A percentile compares a stretch with the other conserved stretches of the same genome.
Evolutionary conservation across 2,329 filamentous ascomycete genomes (phyloP).

Genomic region (Cyclaneusma minus): DNA sequence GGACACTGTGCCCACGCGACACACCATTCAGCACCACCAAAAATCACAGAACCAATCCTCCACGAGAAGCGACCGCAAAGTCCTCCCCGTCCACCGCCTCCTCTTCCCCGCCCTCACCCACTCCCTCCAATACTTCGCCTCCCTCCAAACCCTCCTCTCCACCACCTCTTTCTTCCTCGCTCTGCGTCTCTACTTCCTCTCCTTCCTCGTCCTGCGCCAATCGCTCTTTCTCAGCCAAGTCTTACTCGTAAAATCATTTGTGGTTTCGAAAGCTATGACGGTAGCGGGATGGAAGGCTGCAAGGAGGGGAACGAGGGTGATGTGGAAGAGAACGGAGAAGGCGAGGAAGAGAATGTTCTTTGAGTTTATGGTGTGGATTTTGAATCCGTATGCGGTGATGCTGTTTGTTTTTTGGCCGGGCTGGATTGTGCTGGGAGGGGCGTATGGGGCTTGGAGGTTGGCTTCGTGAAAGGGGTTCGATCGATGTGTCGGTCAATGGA

Average conservation of each 20-base stretch:
- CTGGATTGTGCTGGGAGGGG: conserved; percentile 14
- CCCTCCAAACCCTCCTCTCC: conserved; percentile 7
- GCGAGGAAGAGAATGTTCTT: conserved; percentile 12
- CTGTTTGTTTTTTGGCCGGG: conserved; percentile 18
- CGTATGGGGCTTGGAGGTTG: too few species aligned
- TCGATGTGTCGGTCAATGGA: too few species aligned
- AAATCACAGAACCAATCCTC: too few species aligned
- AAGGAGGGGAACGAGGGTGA: conserved; percentile 1
- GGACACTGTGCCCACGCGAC: too few species aligned
- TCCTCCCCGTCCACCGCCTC: conserved; percentile 2
- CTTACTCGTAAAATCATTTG: too few species aligned
- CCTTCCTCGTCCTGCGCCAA: conserved; percentile 8
- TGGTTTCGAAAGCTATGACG: background rate
- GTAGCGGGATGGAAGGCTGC: conserved; percentile 1
- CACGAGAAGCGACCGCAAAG: conserved; percentile 1
- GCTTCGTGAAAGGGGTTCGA: too few species aligned
- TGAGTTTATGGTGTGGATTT: conserved; percentile 14
- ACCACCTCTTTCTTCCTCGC: conserved; percentile 10
- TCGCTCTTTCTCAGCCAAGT: conserved; percentile 7
- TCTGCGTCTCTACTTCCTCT: conserved; percentile 8
- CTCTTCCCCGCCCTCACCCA: conserved; percentile 7
- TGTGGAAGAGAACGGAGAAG: conserved; percentile 9
- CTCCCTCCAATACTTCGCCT: conserved; percentile 6
- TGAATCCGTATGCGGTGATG: conserved; percentile 10
- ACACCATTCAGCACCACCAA: too few species aligned